Percentiles rank a stretch among this genome's conserved stretches.
Conservation (phyloP, 2,329 filamentous ascomycete species). For the Exophiala spinifera region DNA sequence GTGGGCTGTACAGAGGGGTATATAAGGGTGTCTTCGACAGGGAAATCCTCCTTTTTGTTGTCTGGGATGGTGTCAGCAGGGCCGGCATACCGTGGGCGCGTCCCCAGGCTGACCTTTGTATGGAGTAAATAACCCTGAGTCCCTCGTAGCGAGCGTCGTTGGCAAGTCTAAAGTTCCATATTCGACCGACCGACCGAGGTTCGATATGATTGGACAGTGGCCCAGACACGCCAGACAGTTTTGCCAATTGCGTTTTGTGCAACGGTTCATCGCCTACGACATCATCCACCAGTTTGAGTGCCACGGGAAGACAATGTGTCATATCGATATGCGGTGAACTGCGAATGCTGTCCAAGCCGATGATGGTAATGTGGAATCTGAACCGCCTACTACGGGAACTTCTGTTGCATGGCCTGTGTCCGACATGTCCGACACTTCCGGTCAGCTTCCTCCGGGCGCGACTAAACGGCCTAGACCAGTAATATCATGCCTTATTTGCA, state of each 20-base stretch:
- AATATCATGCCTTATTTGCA: conserved; percentile 43
- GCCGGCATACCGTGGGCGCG: no score
- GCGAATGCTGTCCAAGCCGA: no score
- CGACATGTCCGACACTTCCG: conserved; percentile 6
- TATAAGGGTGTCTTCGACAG: no score
- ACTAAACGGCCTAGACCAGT: conserved; percentile 27
- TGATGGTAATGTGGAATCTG: not conserved
- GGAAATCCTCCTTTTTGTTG: no score
- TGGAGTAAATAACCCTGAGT: no score
- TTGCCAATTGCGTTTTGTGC: no score
- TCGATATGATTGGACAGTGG: not conserved
- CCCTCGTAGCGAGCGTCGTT: no score
- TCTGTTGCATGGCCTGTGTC: not conserved
- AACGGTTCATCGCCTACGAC: no score
- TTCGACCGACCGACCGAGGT: not conserved
- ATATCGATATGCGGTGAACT: no score
- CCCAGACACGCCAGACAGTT: not conserved
- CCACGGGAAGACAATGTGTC: no score
- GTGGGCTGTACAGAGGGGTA: not conserved
- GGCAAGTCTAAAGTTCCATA: not conserved
- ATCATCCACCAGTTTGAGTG: no score
- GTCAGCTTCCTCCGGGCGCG: not conserved
- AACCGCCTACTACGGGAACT: not conserved
- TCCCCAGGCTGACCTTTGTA: not conserved
- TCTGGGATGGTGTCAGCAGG: no score